These are phyloP conservation scores for Colletotrichum falcatum DNA, from an alignment of 2,329 filamentous ascomycete species.

Conservation along the genomic window DNA sequence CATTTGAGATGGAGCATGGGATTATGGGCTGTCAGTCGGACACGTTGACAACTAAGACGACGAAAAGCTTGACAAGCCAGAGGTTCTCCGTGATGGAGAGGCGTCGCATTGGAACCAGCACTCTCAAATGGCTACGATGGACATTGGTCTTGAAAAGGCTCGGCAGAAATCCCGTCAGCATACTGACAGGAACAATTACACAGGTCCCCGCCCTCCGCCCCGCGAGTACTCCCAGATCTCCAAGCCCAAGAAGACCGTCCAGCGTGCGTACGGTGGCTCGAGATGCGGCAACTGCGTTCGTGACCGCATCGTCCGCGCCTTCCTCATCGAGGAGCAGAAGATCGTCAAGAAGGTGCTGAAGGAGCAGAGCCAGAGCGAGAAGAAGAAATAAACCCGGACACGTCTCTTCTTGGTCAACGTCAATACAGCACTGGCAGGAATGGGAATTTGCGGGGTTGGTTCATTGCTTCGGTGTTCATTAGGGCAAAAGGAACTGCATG, in stretches of 20 bases:
- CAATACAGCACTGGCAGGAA: constrained; percentile 41
- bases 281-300: constrained; percentile 99
- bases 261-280: constrained; percentile 97
- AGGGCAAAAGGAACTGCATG: constrained; percentile 63
- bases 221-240: constrained; percentile 98
- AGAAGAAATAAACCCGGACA: constrained; percentile 72
- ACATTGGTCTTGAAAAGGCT: not conserved
- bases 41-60: not conserved
- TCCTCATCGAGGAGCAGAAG: constrained; percentile 99
- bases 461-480: constrained; percentile 67
- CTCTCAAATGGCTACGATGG: constrained; percentile 27
- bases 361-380: constrained; percentile 86
- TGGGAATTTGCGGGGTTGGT: constrained; percentile 51
- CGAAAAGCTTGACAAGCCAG: not conserved
- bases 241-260: constrained; percentile 99
- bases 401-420: constrained; percentile 42
- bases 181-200: constrained; percentile 37
- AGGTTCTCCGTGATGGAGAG: not conserved
- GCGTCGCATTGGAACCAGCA: not conserved
- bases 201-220: constrained; percentile 94
- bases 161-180: not conserved
- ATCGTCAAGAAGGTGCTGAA: constrained; percentile 99
- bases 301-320: constrained; percentile 96
- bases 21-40: not conserved
- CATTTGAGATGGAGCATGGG: constrained; percentile 28